Conservation (phyloP, 768 basidiomycete genomes). For the Leccinellum rugosiceps region DNA sequence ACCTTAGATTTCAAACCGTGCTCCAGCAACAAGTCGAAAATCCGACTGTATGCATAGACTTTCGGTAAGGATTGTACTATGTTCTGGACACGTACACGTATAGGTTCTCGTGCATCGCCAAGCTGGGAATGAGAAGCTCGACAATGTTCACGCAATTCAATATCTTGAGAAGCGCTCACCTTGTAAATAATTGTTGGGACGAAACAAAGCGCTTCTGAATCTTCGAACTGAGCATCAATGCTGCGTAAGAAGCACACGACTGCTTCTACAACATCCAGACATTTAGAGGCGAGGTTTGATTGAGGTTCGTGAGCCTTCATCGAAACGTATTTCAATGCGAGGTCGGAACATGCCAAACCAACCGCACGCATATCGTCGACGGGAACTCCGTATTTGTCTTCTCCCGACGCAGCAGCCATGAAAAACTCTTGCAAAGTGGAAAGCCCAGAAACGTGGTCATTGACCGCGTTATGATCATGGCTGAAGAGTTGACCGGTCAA, state of each 20-base stretch:
- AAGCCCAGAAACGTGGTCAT: constrained; percentile 84
- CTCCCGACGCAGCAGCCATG: constrained; percentile 50
- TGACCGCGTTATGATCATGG: constrained; percentile 92
- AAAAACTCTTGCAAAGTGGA: constrained; percentile 74
- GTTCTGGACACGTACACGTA: constrained; percentile 74
- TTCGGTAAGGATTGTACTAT: constrained; percentile 84
- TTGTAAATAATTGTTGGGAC: constrained; percentile 88
- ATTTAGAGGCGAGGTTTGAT: constrained; percentile 83
- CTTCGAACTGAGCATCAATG: constrained; percentile 74
- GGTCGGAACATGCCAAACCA: constrained; percentile 84
- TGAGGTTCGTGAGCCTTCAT: constrained; percentile 89
- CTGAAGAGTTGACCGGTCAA: constrained; percentile 82
- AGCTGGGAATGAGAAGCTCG: constrained; percentile 49
- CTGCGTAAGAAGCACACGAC: constrained; percentile 72
- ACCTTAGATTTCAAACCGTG: constrained; percentile 89
- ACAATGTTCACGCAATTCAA: background rate
- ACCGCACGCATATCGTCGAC: constrained; percentile 54
- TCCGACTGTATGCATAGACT: constrained; percentile 89
- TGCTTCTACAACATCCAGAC: constrained; percentile 81
- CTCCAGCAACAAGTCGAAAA: constrained; percentile 85
- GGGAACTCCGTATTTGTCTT: constrained; percentile 47
- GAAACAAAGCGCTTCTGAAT: constrained; percentile 84
- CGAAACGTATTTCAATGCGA: constrained; percentile 90
- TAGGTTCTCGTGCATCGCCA: constrained; percentile 85
- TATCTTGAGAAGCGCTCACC: constrained; percentile 40